Base-by-base conservation (phyloP, 495 filamentous ascomycete species). In the Tuber umbilicatum region DNA sequence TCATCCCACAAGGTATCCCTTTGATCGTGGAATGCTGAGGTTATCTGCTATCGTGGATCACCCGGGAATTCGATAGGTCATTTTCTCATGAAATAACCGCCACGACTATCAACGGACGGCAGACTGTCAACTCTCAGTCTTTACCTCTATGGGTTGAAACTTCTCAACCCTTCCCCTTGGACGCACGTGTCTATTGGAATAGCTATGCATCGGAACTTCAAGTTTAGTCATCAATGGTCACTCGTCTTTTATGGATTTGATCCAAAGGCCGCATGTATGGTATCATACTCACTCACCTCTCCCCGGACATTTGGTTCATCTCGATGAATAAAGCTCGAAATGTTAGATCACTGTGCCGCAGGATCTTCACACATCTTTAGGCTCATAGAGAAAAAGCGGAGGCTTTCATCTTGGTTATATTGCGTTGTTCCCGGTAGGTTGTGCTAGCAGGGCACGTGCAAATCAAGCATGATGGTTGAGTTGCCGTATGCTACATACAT, bases 401-500 rank as follows among this genome's bases (percentile, higher is more conserved):
- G 23, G 23, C 23, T 55, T n/a, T 27, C 23, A 6, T 27, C 47
- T 55, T 55, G 21, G 47, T 27, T 31, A 60, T 60, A 31, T 60
- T 60, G 50, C 7, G 23, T 14, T 14, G n/a, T 21, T 60, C 23
- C 47, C 10, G 50, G 50, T 60, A 27, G n/a, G 50, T 60, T 27
- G 23, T 60, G n/a, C 50, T 5, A 60, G 50, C 50, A 60, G 50
- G 50, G 50, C 50, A 60, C 50, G 50, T 60, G n/a, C 31, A 60
- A 27, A 60, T 60, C n/a, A 27, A 60, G n/a, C 50, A 60, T 12
- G 14, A n/a, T 60, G 50, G 50, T 60, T 31, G 50, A 50, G 21
- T 60, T 60, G 50, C 50, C 50, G 50, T 60, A 60, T 60, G 50
- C 50, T 27, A 60, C 50, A 60, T 60, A 60, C 50, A 60, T 60